Conservation (phyloP, 139 green algal species). For the Micractinium conductrix region DNA sequence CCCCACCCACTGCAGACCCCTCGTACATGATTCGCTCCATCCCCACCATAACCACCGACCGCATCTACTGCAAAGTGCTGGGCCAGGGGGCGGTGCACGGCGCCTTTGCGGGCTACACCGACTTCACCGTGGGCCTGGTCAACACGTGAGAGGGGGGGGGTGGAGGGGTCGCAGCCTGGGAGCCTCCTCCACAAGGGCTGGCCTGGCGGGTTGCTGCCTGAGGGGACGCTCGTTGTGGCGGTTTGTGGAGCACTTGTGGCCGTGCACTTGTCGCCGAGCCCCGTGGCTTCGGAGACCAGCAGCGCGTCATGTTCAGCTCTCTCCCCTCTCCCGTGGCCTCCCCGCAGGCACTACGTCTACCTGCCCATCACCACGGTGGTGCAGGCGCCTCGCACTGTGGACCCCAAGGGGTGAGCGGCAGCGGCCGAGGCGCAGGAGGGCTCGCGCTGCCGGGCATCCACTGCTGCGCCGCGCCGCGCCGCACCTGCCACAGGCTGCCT, state of each 20-base stretch:
- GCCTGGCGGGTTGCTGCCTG: no score
- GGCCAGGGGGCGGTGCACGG: conserved; percentile 95
- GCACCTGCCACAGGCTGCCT: no score
- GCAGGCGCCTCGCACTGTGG: conserved; percentile 58
- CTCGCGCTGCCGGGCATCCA: no score
- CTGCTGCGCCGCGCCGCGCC: no score
- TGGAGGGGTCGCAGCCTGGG: background rate
- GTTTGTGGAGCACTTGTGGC: no score
- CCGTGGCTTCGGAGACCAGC: no score
- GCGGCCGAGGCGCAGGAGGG: no score
- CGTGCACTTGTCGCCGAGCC: no score
- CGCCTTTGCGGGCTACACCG: conserved; percentile 94
- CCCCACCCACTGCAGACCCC: conserved; percentile 60
- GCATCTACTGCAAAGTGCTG: conserved; percentile 95
- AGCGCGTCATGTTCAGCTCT: background rate
- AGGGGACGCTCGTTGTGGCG: no score
- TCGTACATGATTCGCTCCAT: conserved; percentile 98
- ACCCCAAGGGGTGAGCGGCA: conserved; percentile 42
- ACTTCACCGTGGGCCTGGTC: conserved; percentile 85
- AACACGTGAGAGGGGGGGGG: conserved; percentile 71
- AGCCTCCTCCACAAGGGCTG: no score
- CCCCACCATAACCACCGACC: conserved; percentile 87
- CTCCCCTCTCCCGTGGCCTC: background rate
- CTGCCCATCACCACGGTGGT: conserved; percentile 92
- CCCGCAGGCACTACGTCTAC: conserved; percentile 86